Conservation (phyloP, 192 early-diverging fungal genomes). For the Backusella psychrophila region DNA sequence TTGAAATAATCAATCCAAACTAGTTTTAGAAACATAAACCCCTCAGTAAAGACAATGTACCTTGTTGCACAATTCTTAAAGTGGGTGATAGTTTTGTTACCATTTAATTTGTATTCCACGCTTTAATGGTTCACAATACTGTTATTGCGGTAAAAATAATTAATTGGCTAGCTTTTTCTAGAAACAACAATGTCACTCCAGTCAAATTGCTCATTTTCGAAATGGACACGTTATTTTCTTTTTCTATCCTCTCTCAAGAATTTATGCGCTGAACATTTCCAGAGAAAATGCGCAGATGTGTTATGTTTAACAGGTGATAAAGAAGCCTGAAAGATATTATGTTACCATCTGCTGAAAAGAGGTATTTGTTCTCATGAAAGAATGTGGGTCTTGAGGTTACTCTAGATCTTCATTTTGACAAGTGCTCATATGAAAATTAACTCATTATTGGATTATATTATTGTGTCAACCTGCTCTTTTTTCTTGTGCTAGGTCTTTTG, state of each 20-base stretch:
- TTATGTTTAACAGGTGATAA: not conserved
- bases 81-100: not conserved
- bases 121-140: not conserved
- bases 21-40: not conserved
- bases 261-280: not conserved
- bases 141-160: not conserved
- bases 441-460: not conserved
- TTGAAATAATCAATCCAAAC: not conserved
- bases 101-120: not conserved
- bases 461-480: not conserved
- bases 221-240: not conserved
- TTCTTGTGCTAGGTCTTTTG: not conserved
- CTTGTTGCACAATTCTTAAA: not conserved
- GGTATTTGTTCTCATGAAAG: not conserved
- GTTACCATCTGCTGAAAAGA: not conserved
- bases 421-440: not conserved
- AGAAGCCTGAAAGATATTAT: not conserved
- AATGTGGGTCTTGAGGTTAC: not conserved
- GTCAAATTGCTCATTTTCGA: not conserved
- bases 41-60: not conserved
- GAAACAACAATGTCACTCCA: conserved; percentile 1
- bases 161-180: not conserved
- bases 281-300: not conserved
- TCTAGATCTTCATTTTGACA: not conserved
- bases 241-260: not conserved